Evolutionary conservation across 805 yeast genomes (phyloP).

Genomic region (Wickerhamiella musiphila): DNA sequence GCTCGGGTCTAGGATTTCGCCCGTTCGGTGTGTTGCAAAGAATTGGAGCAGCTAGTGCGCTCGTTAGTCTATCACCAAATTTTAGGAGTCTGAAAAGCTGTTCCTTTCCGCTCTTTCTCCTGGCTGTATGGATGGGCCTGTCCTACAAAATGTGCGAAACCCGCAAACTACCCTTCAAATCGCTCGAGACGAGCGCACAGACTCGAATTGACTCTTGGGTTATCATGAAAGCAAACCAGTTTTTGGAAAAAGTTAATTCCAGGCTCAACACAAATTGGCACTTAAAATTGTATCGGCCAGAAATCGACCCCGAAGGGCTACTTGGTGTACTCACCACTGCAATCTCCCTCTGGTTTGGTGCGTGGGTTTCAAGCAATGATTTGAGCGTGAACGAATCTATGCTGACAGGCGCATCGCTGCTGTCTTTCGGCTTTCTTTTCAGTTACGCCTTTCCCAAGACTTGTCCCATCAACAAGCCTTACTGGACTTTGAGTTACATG

Average conservation of each 20-base stretch:
- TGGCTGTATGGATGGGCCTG: slow-evolving; percentile 17
- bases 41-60: slow-evolving; percentile 15
- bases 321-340: slow-evolving; percentile 23
- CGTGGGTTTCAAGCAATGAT: slow-evolving; percentile 16
- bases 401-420: slow-evolving; percentile 15
- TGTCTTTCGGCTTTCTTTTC: slow-evolving; percentile 17
- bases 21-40: slow-evolving; percentile 20
- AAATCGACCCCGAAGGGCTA: slow-evolving; percentile 25
- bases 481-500: slow-evolving; percentile 24
- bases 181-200: slow-evolving; percentile 19
- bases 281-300: slow-evolving; percentile 1
- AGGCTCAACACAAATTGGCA: neutral
- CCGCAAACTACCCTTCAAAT: slow-evolving; percentile 16
- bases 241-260: too few species aligned
- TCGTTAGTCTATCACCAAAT: slow-evolving; percentile 10
- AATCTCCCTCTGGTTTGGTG: slow-evolving; percentile 23
- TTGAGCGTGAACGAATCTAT: slow-evolving; percentile 14
- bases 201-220: slow-evolving; percentile 17
- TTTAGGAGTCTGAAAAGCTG: slow-evolving; percentile 6
- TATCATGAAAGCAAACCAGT: too few species aligned
- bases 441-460: slow-evolving; percentile 18
- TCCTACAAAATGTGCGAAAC: slow-evolving; percentile 16
- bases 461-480: slow-evolving; percentile 23
- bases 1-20: slow-evolving; percentile 6
- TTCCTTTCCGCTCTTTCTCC: slow-evolving; percentile 12